Base-by-base conservation (phyloP, 139 green algal species). In the Bryopsis sp. region DNA sequence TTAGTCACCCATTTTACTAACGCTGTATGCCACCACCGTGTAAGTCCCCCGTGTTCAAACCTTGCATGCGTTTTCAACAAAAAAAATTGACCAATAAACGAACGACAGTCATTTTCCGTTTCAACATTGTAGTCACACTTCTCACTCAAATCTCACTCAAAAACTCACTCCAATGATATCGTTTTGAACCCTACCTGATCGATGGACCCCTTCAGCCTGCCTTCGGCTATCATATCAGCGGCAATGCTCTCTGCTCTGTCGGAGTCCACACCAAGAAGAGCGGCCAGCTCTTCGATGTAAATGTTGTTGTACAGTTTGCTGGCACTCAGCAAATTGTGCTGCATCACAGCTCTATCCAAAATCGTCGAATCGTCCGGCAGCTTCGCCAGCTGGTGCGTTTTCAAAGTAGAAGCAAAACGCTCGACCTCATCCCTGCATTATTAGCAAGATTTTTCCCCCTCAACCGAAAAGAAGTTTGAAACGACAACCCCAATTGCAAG, bases 301-400 rank as follows among this genome's bases (percentile, higher is more conserved):
- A 97, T 95, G 80, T 96, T 97, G 76, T 78, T 86, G 86, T 98
- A 98, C 68, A 98, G 79, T 70, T 89, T 92, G 67, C 75, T 87
- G 22, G 86, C 85, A 15, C 73, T 83, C 19, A 89, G 76, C 58
- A 98, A 84, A 75, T 98, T 98, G 82, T 98, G 92, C 77, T 97
- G 90, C 22, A 92, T 89, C 1, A 97, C 88, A 2, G 88, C 85
- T 3, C 84, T 79, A 43, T 92, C 84, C 67, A 98, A 76, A 50
- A 98, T 90, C 0, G 90, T 96, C 26, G 82, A 82, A 29, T 86
- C 90, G 46, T 91, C 88, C 1, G 84, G 80, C 48, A 90, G 79
- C 7, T 63, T 66, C 0, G 88, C 89, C 60, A 90, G 71, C 75
- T 97, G 94, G 76, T 99, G 94, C 0, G 79, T 74, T 66, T 77